Evolutionary conservation across 2,329 filamentous ascomycete genomes (phyloP).

Genomic region (Exophiala mesophila): DNA sequence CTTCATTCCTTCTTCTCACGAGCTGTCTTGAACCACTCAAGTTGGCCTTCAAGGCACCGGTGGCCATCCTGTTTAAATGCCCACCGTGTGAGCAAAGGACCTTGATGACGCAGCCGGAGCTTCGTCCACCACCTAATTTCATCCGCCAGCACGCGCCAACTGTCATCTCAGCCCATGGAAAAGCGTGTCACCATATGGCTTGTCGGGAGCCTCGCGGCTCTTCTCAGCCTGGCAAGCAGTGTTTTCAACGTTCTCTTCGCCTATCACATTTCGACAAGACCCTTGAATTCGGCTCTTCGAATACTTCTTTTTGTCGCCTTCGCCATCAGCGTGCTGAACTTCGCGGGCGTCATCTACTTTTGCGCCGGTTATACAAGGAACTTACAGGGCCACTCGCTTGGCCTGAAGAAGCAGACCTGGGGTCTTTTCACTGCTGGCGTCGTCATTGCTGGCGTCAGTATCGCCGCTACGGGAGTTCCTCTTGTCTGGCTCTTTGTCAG

Average conservation of each 20-base stretch:
- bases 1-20: slow-evolving; percentile 1
- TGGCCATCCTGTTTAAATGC: neutral
- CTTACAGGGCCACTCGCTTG: slow-evolving; percentile 12
- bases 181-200: slow-evolving; percentile 19
- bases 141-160: slow-evolving; percentile 5
- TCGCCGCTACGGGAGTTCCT: slow-evolving; percentile 16
- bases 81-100: slow-evolving; percentile 1
- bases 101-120: neutral
- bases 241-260: slow-evolving; percentile 23
- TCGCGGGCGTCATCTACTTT: slow-evolving; percentile 18
- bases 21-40: neutral
- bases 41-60: neutral
- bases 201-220: slow-evolving; percentile 16
- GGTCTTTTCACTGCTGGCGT: slow-evolving; percentile 10
- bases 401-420: slow-evolving; percentile 13
- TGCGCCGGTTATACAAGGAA: slow-evolving; percentile 14
- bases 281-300: slow-evolving; percentile 13
- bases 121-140: slow-evolving; percentile 1
- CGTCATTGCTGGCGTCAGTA: slow-evolving; percentile 8
- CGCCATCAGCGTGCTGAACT: slow-evolving; percentile 15
- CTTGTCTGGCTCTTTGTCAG: slow-evolving; percentile 22
- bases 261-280: slow-evolving; percentile 7
- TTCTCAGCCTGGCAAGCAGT: slow-evolving; percentile 18
- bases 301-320: slow-evolving; percentile 23
- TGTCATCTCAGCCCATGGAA: slow-evolving; percentile 17